Evolutionary conservation across 306 rosid genomes (phyloP).

Genomic region (Vicia villosa): DNA sequence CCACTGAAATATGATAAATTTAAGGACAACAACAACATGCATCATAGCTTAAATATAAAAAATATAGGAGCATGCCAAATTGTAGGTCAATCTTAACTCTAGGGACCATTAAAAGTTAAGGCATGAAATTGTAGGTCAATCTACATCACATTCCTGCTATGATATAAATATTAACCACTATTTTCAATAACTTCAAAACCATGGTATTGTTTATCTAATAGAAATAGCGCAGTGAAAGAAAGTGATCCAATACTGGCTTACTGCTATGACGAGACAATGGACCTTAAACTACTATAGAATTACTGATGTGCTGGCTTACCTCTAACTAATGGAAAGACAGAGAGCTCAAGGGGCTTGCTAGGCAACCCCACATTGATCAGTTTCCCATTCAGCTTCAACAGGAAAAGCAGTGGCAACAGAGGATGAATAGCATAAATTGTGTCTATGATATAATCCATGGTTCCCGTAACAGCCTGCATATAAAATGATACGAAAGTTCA

Average conservation of each 20-base stretch:
- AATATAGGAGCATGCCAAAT: background rate
- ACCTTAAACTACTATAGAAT: too few species aligned
- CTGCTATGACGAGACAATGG: too few species aligned
- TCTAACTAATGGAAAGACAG: constrained; percentile 57
- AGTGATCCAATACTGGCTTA: too few species aligned
- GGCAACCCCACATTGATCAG: constrained; percentile 81
- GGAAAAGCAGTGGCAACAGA: constrained; percentile 64
- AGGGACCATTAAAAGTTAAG: background rate
- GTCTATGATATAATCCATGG: constrained; percentile 87
- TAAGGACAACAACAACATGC: background rate
- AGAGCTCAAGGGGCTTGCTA: constrained; percentile 72
- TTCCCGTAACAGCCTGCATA: constrained; percentile 74
- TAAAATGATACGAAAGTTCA: constrained; percentile 2
- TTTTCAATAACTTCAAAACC: background rate
- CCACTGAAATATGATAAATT: constrained; percentile 54
- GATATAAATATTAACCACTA: background rate
- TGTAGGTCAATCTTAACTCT: background rate
- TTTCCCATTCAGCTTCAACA: constrained; percentile 86
- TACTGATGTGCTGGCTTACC: constrained; percentile 57
- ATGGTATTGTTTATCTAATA: background rate
- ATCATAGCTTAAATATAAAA: constrained; percentile 7
- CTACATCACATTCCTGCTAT: background rate
- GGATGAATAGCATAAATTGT: constrained; percentile 82
- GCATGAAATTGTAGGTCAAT: background rate
- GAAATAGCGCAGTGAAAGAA: background rate